Evolutionary conservation across 495 filamentous ascomycete species (phyloP), one percentile per base, ranked within the genome.

Genomic region (Stereocaulon alpinum): DNA sequence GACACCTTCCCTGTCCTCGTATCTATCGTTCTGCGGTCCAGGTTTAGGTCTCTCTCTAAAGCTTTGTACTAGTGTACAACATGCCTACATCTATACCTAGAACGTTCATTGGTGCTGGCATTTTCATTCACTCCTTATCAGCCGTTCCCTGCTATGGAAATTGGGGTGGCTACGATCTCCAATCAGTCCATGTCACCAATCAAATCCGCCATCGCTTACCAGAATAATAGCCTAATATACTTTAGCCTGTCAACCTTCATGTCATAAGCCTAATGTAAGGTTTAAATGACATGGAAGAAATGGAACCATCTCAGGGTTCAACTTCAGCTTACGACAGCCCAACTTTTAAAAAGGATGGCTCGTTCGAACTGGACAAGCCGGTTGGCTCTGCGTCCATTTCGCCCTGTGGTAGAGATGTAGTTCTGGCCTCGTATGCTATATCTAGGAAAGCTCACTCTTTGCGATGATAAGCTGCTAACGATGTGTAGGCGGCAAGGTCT

Each of bases 331-430:
- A 84, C 61, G 86, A 94, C 58, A 95, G 89, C 66, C 82, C 86
- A 53, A 95, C 86, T 5, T 97, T 95, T 61, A 88, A 88, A 60
- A 80, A 85, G 63, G 86, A 96, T 68, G 86, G 86, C 52, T 86
- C 83, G 5, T 88, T 97, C 64, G 82, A 87, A 66, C 86, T 96
- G 40, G 85, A 90, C 66, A 89, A 86, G 58, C 80, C 85, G 17
- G 82, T 86, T 44, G 83, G 84, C 15, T 84, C 85, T 9, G 85
- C 85, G 72, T 86, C 92, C 30, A 96, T 97, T 70, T 95, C 92
- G 2, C 92, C 92, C 14, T 91, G 85, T 64, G 93, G 92, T 40
- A 80, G 92, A 61, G 92, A 97, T 77, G 84, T 97, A 22, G 91
- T 93, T 14, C 77, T 97, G 59, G 92, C 89, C 52, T 95, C 92